A percentile compares a stretch with the other conserved stretches of the same genome.
Conservation (phyloP, 106 monocot species). For the Dioscorea zingiberensis region DNA sequence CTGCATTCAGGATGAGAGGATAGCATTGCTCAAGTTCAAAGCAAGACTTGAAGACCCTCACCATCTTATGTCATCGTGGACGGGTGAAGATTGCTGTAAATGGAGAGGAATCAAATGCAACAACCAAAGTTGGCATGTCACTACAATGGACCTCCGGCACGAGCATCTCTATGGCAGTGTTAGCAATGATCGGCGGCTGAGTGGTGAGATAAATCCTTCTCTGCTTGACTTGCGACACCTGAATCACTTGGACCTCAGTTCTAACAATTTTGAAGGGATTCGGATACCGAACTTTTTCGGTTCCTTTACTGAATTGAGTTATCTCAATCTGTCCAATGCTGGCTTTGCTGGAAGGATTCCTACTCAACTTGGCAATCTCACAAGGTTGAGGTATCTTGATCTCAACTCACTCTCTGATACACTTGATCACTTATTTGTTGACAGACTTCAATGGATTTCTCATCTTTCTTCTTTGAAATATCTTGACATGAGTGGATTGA, state of each 20-base stretch:
- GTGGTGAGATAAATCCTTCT: no score
- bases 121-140: slow-evolving; percentile 13
- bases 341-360: no score
- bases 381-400: background rate
- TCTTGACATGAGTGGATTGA: background rate
- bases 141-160: slow-evolving; percentile 11
- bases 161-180: background rate
- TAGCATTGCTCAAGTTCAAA: background rate
- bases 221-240: no score
- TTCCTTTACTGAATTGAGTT: no score
- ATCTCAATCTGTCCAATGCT: no score
- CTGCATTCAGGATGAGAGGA: background rate
- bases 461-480: background rate
- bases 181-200: no score
- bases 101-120: background rate
- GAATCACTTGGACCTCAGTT: no score
- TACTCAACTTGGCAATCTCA: background rate
- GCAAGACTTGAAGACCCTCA: background rate
- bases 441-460: background rate
- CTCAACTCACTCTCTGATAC: no score
- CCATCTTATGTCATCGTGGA: background rate
- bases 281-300: no score
- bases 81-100: background rate
- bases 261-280: no score
- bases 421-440: background rate